These are phyloP conservation scores for Colletotrichum lindemuthianum DNA, from an alignment of 2,329 filamentous ascomycete species.

Conservation along the genomic window DNA sequence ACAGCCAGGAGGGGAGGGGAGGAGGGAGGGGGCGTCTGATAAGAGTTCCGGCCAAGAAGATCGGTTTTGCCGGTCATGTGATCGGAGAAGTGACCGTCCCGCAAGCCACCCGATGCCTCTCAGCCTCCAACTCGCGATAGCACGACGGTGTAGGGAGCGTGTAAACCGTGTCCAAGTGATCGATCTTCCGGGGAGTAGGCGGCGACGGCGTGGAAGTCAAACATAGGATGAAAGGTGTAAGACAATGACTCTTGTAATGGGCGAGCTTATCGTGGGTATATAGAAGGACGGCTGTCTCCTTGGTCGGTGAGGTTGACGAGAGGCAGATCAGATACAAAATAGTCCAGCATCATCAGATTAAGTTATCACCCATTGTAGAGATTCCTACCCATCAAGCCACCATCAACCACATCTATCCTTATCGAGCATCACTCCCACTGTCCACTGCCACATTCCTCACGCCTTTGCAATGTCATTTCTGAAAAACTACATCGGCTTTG, in stretches of 20 bases:
- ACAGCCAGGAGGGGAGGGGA: no score
- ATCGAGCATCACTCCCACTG: neutral
- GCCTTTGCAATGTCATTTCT: conserved; percentile 42
- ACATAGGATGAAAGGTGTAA: conserved; percentile 15
- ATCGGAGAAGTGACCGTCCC: conserved; percentile 2
- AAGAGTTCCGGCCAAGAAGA: conserved; percentile 8
- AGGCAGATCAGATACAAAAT: neutral
- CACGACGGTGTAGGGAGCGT: conserved; percentile 16
- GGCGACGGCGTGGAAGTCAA: conserved; percentile 4
- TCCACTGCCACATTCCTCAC: neutral
- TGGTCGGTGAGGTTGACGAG: neutral
- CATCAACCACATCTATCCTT: neutral
- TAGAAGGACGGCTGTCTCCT: conserved; percentile 33
- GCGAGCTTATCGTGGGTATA: conserved; percentile 31
- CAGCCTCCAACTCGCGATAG: conserved; percentile 21
- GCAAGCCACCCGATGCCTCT: conserved; percentile 12
- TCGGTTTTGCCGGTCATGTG: conserved; percentile 9
- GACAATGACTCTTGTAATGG: conserved; percentile 10
- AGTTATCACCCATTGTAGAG: neutral
- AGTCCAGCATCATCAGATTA: neutral
- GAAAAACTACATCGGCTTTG: conserved; percentile 52
- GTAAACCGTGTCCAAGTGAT: conserved; percentile 15
- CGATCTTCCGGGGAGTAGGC: conserved; percentile 7
- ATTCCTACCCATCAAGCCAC: neutral
- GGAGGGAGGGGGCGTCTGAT: conserved; percentile 5